Conservation (phyloP, 352 stramenopile species). For the Globisporangium nagaii region DNA sequence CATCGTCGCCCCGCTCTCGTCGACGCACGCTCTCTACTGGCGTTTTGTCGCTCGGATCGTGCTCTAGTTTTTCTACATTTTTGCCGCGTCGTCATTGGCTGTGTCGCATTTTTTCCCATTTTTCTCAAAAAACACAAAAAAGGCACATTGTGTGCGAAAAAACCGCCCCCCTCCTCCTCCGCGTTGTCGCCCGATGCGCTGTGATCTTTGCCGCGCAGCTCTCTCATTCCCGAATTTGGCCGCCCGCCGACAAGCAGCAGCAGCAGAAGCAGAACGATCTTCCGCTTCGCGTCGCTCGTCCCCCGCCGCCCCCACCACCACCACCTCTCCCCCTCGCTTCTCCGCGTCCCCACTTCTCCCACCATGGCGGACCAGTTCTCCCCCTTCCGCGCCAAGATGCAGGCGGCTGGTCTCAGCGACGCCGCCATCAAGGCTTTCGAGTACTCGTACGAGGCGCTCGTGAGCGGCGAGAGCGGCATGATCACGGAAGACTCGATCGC, state of each 20-base stretch:
- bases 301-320: conserved; percentile 3
- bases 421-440: conserved; percentile 97
- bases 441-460: conserved; percentile 95
- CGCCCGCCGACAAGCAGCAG: not conserved
- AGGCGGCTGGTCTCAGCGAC: conserved; percentile 90
- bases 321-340: conserved; percentile 1
- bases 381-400: conserved; percentile 95
- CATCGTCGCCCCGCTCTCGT: too few species aligned
- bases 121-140: too few species aligned
- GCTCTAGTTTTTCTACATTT: too few species aligned
- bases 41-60: too few species aligned
- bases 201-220: conserved; percentile 1
- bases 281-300: conserved; percentile 2
- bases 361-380: conserved; percentile 54
- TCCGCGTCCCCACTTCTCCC: not conserved
- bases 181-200: not conserved
- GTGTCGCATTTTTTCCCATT: too few species aligned
- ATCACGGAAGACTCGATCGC: conserved; percentile 94
- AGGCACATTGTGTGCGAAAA: too few species aligned
- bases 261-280: conserved; percentile 10
- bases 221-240: conserved; percentile 15
- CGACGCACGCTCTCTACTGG: too few species aligned
- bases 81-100: too few species aligned
- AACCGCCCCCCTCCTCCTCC: not conserved
- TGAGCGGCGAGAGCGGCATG: conserved; percentile 93